Base-by-base conservation (phyloP, 805 yeast species). In the Saccharomycopsis vini region DNA sequence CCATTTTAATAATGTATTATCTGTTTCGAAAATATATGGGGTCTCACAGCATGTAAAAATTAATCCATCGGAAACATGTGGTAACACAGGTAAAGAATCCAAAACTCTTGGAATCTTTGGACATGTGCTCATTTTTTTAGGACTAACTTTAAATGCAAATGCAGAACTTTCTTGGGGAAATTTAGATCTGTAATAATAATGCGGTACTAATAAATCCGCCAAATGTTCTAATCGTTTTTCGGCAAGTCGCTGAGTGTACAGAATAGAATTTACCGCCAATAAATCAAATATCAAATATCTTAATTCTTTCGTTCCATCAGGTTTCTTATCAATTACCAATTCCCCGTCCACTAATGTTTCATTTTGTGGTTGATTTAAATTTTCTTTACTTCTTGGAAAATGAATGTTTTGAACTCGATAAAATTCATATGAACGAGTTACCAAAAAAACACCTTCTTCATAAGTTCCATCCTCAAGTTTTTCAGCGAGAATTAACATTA, bases 281-380 rank as follows among this genome's bases (percentile, higher is more conserved):
- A 96, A 84, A 59, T 92, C 99, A 61, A 94, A 92, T 67, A 89
- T 86, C 44, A 92, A 68, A 59, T 78, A 92, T 55, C 94, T 72
- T 47, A 83, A 62, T 55, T 84, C 89, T 53, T 75, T 77, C 5
- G 75, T 69, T 20, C 71, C 72, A 9, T 59, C 55, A 5, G 77
- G 76, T 48, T 73, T 73, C 9, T 64, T 70, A 51, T 85, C 88
- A 52, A 78, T 62, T 3, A 92, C 96, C 42, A 92, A 70, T 63
- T 92, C 99, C 3, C 99, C 99, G 62, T 92, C 99, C 5, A 92
- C 72, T 5, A 92, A 66, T 0, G 96, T 83, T 3, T 95, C 96
- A 52, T 81, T 82, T 54, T 89, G 97, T 51, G 78, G 79, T 1
- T 77, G 66, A 43, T 65, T 66, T 16, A 73, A 71, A 37, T 73